Evolutionary conservation across 2,329 filamentous ascomycete genomes (phyloP).

Genomic region (Cryoendolithus antarcticus): DNA sequence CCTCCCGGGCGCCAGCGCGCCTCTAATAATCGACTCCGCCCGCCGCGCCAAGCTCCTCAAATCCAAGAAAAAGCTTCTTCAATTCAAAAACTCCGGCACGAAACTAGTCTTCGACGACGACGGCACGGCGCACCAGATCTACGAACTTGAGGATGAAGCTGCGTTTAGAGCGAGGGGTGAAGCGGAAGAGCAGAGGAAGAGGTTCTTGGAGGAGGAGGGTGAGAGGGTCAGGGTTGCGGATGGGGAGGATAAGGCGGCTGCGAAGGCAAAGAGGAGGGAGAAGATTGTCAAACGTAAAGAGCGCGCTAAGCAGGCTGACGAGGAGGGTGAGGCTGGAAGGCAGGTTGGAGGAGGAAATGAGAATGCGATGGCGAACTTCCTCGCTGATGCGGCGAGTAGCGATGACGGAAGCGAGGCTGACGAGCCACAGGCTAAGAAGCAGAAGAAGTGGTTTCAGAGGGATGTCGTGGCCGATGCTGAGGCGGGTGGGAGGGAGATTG

Average conservation of each 20-base stretch:
- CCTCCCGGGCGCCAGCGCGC: conserved; percentile 52
- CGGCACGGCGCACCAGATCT: conserved; percentile 69
- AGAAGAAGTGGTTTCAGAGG: conserved; percentile 70
- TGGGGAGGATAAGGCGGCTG: conserved; percentile 67
- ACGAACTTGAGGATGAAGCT: conserved; percentile 77
- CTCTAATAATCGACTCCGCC: conserved; percentile 82
- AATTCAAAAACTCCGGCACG: conserved; percentile 74
- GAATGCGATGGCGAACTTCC: conserved; percentile 32
- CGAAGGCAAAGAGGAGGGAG: conserved; percentile 64
- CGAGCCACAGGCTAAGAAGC: conserved; percentile 45
- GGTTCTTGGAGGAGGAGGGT: conserved; percentile 66
- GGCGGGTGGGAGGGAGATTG: conserved; percentile 51
- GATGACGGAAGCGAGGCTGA: conserved; percentile 31
- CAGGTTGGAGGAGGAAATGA: conserved; percentile 5
- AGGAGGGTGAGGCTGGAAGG: conserved; percentile 14
- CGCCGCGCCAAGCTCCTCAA: conserved; percentile 89
- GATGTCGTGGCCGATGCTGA: conserved; percentile 41
- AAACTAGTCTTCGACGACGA: conserved; percentile 91
- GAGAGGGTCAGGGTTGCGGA: conserved; percentile 63
- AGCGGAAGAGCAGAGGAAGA: conserved; percentile 61
- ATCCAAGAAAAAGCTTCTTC: conserved; percentile 86
- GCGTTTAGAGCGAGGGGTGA: conserved; percentile 64
- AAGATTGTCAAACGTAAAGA: conserved; percentile 65
- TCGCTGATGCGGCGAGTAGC: conserved; percentile 26
- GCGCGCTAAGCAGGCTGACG: conserved; percentile 36